Percentiles rank a stretch among this genome's conserved stretches.
phyloP scores from a whole-genome alignment of 108 stramenopile genomes.

The Stephanodiscus minutulus region DNA sequence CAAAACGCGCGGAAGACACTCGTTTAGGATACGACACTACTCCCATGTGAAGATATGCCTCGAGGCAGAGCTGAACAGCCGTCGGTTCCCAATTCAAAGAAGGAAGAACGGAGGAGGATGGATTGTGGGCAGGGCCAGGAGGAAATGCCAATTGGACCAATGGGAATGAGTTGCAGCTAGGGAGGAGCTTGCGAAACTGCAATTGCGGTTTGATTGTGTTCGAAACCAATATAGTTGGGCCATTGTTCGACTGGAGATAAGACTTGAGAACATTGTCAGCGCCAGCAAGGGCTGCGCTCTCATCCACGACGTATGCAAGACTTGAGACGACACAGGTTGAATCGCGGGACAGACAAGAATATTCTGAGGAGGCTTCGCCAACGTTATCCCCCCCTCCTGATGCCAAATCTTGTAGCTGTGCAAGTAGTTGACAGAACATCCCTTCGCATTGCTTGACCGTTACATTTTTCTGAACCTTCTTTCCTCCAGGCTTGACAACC shows the following conservation, averaged over 20 bases:
- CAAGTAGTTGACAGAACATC: slow-evolving; percentile 67
- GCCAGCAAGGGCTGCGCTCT: slow-evolving; percentile 61
- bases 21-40: slow-evolving; percentile 88
- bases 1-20: slow-evolving; percentile 78
- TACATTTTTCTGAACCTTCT: slow-evolving; percentile 57
- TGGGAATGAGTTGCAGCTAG: slow-evolving; percentile 84
- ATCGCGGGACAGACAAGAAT: slow-evolving; percentile 58
- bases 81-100: slow-evolving; percentile 92
- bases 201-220: slow-evolving; percentile 60
- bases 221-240: slow-evolving; percentile 84
- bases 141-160: slow-evolving; percentile 82
- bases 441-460: slow-evolving; percentile 67
- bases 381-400: slow-evolving; percentile 44
- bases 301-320: slow-evolving; percentile 63
- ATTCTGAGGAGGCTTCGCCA: slow-evolving; percentile 61
- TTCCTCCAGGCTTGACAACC: slow-evolving; percentile 81
- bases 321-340: slow-evolving; percentile 57
- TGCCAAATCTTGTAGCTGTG: slow-evolving; percentile 60
- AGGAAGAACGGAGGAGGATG: slow-evolving; percentile 76
- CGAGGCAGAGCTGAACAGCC: slow-evolving; percentile 78
- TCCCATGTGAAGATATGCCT: slow-evolving; percentile 79
- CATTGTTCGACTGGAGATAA: slow-evolving; percentile 76
- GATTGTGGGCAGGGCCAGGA: slow-evolving; percentile 83
- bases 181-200: slow-evolving; percentile 69
- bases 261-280: slow-evolving; percentile 75